Evolutionary conservation across 1,284 basidiomycete species (phyloP).

Genomic region (Irpex sp.): DNA sequence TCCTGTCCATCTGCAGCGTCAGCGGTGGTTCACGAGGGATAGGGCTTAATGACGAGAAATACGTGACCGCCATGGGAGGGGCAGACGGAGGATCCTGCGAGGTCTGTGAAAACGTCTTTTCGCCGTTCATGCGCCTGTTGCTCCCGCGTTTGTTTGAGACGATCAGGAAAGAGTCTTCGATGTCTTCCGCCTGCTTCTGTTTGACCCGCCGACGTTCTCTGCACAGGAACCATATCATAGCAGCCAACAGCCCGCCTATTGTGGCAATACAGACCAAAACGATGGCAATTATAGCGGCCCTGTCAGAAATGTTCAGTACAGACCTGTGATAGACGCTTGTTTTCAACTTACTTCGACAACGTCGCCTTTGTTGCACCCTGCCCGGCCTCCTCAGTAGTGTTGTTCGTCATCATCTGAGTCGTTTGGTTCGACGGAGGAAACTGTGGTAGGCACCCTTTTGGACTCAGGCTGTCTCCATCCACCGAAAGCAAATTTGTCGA

Average conservation of each 20-base stretch:
- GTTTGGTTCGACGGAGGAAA: slow-evolving; percentile 1
- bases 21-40: neutral
- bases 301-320: slow-evolving; percentile 16
- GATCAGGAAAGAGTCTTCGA: slow-evolving; percentile 4
- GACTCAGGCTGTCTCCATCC: slow-evolving; percentile 24
- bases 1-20: neutral
- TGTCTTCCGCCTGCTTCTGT: slow-evolving; percentile 1
- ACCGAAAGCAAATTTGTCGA: slow-evolving; percentile 28
- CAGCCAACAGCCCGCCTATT: slow-evolving; percentile 32
- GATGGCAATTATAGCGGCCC: slow-evolving; percentile 40
- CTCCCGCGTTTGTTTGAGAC: neutral
- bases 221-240: slow-evolving; percentile 40
- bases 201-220: slow-evolving; percentile 34
- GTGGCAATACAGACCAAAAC: slow-evolving; percentile 37
- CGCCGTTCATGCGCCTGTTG: neutral
- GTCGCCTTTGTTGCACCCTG: slow-evolving; percentile 2
- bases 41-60: neutral
- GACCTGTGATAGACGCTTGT: slow-evolving; percentile 2
- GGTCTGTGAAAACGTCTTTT: neutral
- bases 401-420: neutral
- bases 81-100: neutral
- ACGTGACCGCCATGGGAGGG: neutral
- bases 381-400: neutral
- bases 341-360: slow-evolving; percentile 21
- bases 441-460: slow-evolving; percentile 24